Evolutionary conservation across 768 basidiomycete genomes (phyloP), one percentile per base, ranked within the genome.

Genomic region (Amanita molliuscula): DNA sequence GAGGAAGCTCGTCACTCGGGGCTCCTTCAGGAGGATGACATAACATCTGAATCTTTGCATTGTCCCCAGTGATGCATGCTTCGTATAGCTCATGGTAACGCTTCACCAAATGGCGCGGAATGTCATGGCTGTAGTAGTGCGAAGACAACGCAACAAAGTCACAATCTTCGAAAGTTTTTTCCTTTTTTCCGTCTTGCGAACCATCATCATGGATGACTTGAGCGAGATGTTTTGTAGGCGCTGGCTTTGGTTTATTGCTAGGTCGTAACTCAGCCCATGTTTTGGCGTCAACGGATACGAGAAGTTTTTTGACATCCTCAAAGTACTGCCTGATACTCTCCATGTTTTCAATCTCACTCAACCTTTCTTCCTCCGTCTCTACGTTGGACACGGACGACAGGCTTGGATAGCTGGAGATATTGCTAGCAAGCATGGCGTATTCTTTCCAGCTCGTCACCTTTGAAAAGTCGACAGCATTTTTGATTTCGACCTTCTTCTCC

Each of bases 11-110:
- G 16, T 61, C 57, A 6, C 51, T 56, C 9, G 60, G 57, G 10
- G 55, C 47, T 11, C 57, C 58, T 26, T 67, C 60, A 3, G 67
- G 57, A 1, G 78, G 79, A 15, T 81, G 61, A 58, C 81, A 84
- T 5, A 82, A 62, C 20, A 69, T 61, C 55, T 75, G 65, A 21
- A 84, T 67, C 50, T 66, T 71, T 18, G 64, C 72, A 47, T 76
- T 40, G n/a, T 51, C 50, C 11, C 43, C 50, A n/a, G 28, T 25
- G 34, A 44, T 31, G 23, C 50, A 51, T 2, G 35, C 50, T 46
- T 46, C 31, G 35, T 36, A 46, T 5, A 51, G 33, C 21, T 44
- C 49, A 44, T 51, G 34, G 25, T 37, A 45, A 21, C 23, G 31
- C 21, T 43, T 16, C 9, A 42, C 44, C 5, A 25, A 10, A 34